phyloP scores from a whole-genome alignment of 2,329 filamentous ascomycete genomes.

The Trichophyton schoenleinii region DNA sequence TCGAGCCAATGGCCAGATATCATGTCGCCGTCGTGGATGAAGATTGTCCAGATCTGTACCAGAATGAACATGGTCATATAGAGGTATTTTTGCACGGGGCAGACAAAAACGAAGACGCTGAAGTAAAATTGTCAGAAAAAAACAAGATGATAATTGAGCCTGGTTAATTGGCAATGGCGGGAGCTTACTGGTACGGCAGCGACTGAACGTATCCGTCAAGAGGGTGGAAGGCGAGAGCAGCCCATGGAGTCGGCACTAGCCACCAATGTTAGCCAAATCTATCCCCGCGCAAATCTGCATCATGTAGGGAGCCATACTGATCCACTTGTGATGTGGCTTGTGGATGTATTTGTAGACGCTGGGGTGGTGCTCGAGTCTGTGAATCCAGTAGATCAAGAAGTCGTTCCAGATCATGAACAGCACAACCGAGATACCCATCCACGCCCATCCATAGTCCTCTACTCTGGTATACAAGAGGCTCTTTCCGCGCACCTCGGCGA shows the following conservation, averaged over 20 bases:
- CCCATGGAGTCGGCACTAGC: slow-evolving; percentile 72
- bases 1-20: slow-evolving; percentile 60
- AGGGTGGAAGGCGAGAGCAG: slow-evolving; percentile 74
- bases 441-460: slow-evolving; percentile 56
- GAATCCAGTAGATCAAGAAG: slow-evolving; percentile 67
- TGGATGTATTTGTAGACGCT: slow-evolving; percentile 64
- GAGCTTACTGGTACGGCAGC: slow-evolving; percentile 54
- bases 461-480: slow-evolving; percentile 60
- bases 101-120: slow-evolving; percentile 63
- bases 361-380: slow-evolving; percentile 62
- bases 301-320: neutral
- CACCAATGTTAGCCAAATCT: neutral
- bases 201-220: slow-evolving; percentile 69
- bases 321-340: slow-evolving; percentile 91
- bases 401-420: slow-evolving; percentile 68
- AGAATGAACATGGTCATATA: slow-evolving; percentile 68
- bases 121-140: neutral
- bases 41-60: slow-evolving; percentile 79
- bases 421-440: slow-evolving; percentile 62
- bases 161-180: neutral
- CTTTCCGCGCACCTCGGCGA: slow-evolving; percentile 61
- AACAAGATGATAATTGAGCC: too few relatives aligned
- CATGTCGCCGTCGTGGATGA: slow-evolving; percentile 81
- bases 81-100: slow-evolving; percentile 69
- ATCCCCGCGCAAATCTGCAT: too few relatives aligned